These are phyloP conservation scores for Fusarium avenaceum DNA, from an alignment of 2,329 filamentous ascomycete genomes.

Conservation along the genomic window DNA sequence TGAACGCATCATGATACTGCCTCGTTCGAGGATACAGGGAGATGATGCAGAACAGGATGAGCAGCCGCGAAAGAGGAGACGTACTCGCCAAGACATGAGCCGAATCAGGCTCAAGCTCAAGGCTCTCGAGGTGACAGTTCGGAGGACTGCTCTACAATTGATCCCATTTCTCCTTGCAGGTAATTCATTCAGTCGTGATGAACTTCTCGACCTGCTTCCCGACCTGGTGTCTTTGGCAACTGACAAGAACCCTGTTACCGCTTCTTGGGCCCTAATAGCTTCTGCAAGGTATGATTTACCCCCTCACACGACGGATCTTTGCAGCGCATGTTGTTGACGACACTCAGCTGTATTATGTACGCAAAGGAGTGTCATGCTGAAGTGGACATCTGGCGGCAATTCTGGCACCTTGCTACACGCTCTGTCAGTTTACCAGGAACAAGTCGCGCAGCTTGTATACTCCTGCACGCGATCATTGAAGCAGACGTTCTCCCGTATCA, in stretches of 20 bases:
- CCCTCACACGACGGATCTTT: constrained; percentile 2
- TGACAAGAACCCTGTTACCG: constrained; percentile 76
- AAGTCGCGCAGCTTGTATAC: constrained; percentile 81
- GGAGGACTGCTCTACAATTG: constrained; percentile 68
- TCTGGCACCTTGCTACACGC: constrained; percentile 81
- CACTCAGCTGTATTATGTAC: constrained; percentile 51
- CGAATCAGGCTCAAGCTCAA: constrained; percentile 65
- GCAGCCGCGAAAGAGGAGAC: constrained; percentile 67
- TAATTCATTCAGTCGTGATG: constrained; percentile 62
- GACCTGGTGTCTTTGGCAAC: constrained; percentile 70
- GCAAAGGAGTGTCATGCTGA: constrained; percentile 53
- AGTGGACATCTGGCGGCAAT: constrained; percentile 72
- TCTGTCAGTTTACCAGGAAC: constrained; percentile 77
- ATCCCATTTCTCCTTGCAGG: constrained; percentile 69
- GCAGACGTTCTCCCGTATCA: constrained; percentile 76
- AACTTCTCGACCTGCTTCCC: constrained; percentile 68
- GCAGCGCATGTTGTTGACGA: constrained; percentile 39
- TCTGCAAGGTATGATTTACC: constrained; percentile 74
- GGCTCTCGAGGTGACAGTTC: constrained; percentile 59
- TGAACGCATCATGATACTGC: constrained; percentile 62
- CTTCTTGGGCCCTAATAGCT: constrained; percentile 88
- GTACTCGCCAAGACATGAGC: constrained; percentile 58
- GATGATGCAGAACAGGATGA: constrained; percentile 52
- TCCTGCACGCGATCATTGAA: constrained; percentile 77
- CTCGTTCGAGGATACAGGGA: constrained; percentile 42